Base-by-base conservation (phyloP, 306 rosid genomes). In the Begonia loranthoides region DNA sequence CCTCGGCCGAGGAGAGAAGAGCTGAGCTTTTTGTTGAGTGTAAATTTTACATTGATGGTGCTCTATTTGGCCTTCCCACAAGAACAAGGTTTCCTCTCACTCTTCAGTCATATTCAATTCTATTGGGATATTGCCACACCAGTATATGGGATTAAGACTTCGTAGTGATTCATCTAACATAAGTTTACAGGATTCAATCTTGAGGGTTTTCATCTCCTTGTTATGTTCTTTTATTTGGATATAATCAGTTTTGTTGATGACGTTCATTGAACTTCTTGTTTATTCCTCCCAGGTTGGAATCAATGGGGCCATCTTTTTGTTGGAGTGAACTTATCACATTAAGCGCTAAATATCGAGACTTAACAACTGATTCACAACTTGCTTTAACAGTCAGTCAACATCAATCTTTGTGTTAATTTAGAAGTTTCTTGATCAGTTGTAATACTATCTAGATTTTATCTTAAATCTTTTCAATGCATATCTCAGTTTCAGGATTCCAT, bases 301-400 rank as follows among this genome's bases (percentile, higher is more conserved):
- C 99, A 39, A 11, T 64, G 0, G 92, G 92, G 59, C 92, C 92
- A 16, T 66, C 79, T 6, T 90, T 59, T 69, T 74, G 70, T 58
- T 90, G 95, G 99, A 86, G 77, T 68, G 94, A 90, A 68, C 80
- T 80, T 53, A 74, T 86, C 57, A 90, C 95, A 0, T 72, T 90
- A 72, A 86, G 83, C 48, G 73, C 95, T 8, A 90, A 90, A 58
- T 90, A 90, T 59, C 79, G 92, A 41, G 95, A 90, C 70, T 76
- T 90, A 67, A 90, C 99, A 54, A 79, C 68, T 74, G 87, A 90
- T 67, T 82, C 99, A 16, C 99, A 90, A 61, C 81, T 90, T 58
- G 79, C 86, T 52, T 74, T 90, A 58, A 86, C 88, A 9, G 99
- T 90, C 71, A 70, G 94, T 57, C 55, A 47, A 57, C 61, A 43